Evolutionary conservation across 2,329 filamentous ascomycete species (phyloP), one percentile per base, ranked within the genome.

Genomic region (Penicillium sp.): DNA sequence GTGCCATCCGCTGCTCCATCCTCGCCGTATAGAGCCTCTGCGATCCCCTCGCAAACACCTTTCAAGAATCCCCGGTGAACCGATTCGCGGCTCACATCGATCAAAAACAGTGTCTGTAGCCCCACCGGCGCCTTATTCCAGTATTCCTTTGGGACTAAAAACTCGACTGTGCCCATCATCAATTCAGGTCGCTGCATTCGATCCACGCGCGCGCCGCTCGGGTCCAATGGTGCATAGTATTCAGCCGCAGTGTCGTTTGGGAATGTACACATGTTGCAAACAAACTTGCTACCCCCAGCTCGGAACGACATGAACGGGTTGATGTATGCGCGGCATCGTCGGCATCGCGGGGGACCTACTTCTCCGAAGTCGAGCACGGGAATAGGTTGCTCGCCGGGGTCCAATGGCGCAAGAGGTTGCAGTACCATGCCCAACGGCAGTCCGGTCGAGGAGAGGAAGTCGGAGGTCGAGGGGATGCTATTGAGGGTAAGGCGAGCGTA

Each of bases 261-360:
- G 62, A 96, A 94, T 14, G 85, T 92, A 69, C 92, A 98, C 68
- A 98, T 85, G 60, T 98, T 98, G 71, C 92, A 98, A 35, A 95
- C 87, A 61, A 95, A 93, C 62, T 94, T 95, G 68, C 90, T 95
- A 40, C 92, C 92, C 25, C 90, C 90, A 11, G 84, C 83, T 42
- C 84, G 79, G 74, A 98, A 98, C 59, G 89, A 85, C 92, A 98
- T 96, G 62, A 98, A 98, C 1, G 92, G 92, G 59, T 98, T 98
- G 68, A 98, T 93, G 67, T 98, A 98, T 10, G 90, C 84, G 59
- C 92, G 78, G 70, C 92, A 98, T 67, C 92, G 77, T 55, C 86
- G 80, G 66, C 92, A 98, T 62, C 92, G 79, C 14, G 92, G 92
- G 27, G 92, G 92, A 0, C 92, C 92, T 26, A 71, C 69, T 28